Evolutionary conservation across 2,329 filamentous ascomycete species (phyloP), one percentile per base, ranked within the genome.

Genomic region (Macrophomina tecta): DNA sequence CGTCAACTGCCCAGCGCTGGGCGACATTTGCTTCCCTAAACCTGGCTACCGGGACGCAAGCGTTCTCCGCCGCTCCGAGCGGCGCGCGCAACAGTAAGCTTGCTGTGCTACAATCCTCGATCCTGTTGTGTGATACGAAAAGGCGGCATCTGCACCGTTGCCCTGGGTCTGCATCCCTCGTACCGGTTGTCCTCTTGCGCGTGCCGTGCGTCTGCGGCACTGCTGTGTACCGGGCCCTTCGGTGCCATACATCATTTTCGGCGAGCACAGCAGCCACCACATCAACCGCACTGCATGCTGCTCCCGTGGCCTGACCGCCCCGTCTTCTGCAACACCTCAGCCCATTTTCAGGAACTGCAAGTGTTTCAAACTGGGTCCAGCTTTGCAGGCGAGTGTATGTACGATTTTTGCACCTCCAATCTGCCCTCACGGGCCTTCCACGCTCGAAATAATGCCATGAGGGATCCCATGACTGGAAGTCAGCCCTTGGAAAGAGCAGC

Each of bases 151-250:
- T 49, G 18, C 16, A 62, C 58, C 58, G 58, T 36, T 36, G 32
- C 12, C n/a, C 45, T 28, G 58, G 58, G 42, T 38, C 55, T 18
- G 23, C 45, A n/a, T 48, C 58, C 58, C 46, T 36, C 23, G 6
- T 34, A 62, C 58, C 58, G 45, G 45, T 62, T 48, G 58, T 49
- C 58, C 42, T 62, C 58, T 62, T 62, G 45, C 58, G 58, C 58
- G 58, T 60, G 53, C 53, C 36, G 42, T 56, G 53, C 53, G 53
- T 18, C 16, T 46, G 58, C 58, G 49, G 30, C 32, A 45, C 58
- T 60, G 28, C 23, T 55, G 58, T 62, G 42, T 46, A 14, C 40
- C 56, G 40, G 48, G 18, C 28, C 55, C 40, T 45, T 60, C 38
- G 23, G 55, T 45, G 56, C n/a, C 42, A 46, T 61, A 42, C 56